Evolutionary conservation across 345 rosid species (phyloP).

Genomic region (Sisymbrium altissimum): DNA sequence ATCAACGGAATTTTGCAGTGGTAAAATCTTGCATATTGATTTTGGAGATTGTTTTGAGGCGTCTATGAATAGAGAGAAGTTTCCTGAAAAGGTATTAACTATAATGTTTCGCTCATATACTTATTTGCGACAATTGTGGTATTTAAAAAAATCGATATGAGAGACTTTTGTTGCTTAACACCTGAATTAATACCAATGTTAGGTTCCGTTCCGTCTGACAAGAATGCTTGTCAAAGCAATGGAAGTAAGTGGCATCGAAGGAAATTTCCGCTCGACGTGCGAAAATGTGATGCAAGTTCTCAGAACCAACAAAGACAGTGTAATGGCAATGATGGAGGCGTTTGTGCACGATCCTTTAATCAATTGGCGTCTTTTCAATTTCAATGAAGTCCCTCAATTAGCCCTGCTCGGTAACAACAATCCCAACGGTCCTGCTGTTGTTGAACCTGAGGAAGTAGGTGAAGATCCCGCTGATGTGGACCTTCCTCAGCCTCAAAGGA

Average conservation of each 20-base stretch:
- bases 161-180: neutral
- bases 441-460: constrained; percentile 45
- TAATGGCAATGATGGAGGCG: constrained; percentile 99
- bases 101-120: neutral
- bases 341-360: constrained; percentile 99
- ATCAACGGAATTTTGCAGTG: constrained; percentile 48
- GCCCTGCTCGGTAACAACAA: constrained; percentile 55
- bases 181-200: neutral
- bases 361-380: constrained; percentile 98
- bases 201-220: constrained; percentile 98
- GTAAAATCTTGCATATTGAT: constrained; percentile 96
- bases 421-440: constrained; percentile 55
- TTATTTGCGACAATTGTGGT: neutral
- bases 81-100: constrained; percentile 82
- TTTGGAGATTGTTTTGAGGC: constrained; percentile 99
- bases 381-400: constrained; percentile 95
- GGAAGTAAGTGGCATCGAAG: constrained; percentile 99
- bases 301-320: constrained; percentile 84
- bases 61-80: constrained; percentile 96
- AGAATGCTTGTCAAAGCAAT: constrained; percentile 99
- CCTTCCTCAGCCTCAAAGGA: constrained; percentile 86
- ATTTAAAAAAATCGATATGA: neutral
- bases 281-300: constrained; percentile 98
- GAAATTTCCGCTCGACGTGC: constrained; percentile 88
- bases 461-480: constrained; percentile 61